These are phyloP conservation scores for Saccharomycopsis sp. DNA, from an alignment of 805 yeast species.

Conservation along the genomic window DNA sequence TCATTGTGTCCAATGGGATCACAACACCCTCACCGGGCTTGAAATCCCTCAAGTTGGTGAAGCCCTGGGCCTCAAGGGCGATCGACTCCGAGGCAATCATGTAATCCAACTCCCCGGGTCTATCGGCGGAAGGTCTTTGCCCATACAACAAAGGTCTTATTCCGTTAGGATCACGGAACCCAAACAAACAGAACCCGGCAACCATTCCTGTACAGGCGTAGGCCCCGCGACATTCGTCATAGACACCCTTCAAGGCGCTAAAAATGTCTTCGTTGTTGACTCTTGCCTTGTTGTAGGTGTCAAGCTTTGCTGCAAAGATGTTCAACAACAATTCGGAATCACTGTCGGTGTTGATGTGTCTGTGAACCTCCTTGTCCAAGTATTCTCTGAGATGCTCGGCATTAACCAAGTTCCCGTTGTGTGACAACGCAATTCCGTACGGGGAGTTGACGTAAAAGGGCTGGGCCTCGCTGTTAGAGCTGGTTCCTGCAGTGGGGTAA, in stretches of 20 bases:
- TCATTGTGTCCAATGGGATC: conserved; percentile 66
- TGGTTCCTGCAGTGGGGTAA: conserved; percentile 96
- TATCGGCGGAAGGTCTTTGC: conserved; percentile 64
- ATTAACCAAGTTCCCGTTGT: conserved; percentile 93
- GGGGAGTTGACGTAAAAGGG: conserved; percentile 98
- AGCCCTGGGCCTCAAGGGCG: conserved; percentile 88
- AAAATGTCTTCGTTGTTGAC: conserved; percentile 87
- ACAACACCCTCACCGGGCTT: conserved; percentile 96
- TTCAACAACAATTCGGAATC: conserved; percentile 89
- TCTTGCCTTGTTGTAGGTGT: conserved; percentile 85
- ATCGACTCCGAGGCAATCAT: conserved; percentile 96
- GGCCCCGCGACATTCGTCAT: conserved; percentile 83
- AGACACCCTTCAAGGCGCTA: conserved; percentile 78
- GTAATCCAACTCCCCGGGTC: conserved; percentile 71
- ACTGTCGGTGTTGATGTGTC: conserved; percentile 95
- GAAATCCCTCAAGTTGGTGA: conserved; percentile 69
- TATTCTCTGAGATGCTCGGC: conserved; percentile 67
- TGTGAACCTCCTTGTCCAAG: conserved; percentile 89
- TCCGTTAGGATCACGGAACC: conserved; percentile 96
- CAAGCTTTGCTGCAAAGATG: conserved; percentile 86
- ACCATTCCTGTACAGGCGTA: conserved; percentile 92
- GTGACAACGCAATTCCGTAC: conserved; percentile 84
- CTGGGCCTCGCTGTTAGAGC: conserved; percentile 95
- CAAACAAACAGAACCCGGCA: conserved; percentile 93
- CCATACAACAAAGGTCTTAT: conserved; percentile 88